Base-by-base conservation (phyloP, 805 yeast genomes). In the Candida takata region DNA sequence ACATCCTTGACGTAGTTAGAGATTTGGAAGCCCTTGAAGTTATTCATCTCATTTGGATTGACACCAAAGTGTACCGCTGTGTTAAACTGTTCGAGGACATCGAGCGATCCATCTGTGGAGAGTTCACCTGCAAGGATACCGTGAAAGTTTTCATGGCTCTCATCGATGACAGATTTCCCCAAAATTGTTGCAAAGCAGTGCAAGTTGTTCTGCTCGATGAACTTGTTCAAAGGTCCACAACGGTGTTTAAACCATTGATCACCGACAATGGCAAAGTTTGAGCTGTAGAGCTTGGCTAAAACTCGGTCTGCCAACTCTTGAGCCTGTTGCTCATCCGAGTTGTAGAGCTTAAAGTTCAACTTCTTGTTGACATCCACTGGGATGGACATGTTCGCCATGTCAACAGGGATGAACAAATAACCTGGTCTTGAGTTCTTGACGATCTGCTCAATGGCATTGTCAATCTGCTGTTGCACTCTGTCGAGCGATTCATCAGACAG, bases 41-140 rank as follows among this genome's bases (percentile, higher is more conserved):
- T 48, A 51, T 81, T 82, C 42, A 74, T 65, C 54, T 82, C 90
- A 40, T 79, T 72, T 35, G 61, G 57, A 38, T 72, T 69, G 34
- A 74, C 70, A 11, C 97, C 97, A 41, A 84, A 58, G 48, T 76
- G 75, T 26, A 87, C 45, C 11, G 85, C 65, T 30, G 82, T 60
- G 51, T 87, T 96, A 23, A 84, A 67, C 5, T 66, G 43, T 20
- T 69, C 61, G 33, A 69, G 71, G 38, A 61, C 67, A 20, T 64
- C 56, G 19, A 60, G 54, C 10, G 77, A 69, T 7, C 70, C 68
- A 7, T 55, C 54, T 13, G 60, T 56, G 4, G 83, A 72, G 33
- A 69, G 65, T 15, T 52, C 55, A 26, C 95, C 95, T 44, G 67
- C 72, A 55, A 79, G 84, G 16, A 71, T 72, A 25, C 95, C 95